Percentiles rank a stretch among this genome's conserved stretches.
Conservation (phyloP, 2,329 filamentous ascomycete genomes). For the Scytalidium lignicola region DNA sequence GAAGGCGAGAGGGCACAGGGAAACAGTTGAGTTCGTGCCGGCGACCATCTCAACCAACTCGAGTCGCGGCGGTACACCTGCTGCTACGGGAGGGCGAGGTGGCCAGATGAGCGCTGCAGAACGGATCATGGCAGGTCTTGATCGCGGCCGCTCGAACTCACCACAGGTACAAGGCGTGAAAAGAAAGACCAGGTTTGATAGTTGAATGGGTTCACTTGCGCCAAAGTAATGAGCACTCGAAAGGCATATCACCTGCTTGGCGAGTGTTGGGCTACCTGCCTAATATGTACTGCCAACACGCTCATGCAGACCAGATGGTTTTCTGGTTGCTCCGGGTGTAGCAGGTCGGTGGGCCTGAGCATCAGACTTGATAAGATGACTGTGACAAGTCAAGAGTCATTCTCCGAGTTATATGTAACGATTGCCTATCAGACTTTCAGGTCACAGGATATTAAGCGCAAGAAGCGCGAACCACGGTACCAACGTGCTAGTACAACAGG, state of each 20-base stretch:
- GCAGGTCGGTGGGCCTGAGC: background rate
- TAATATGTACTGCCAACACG: too few species aligned
- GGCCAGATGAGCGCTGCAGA: slow-evolving; percentile 27
- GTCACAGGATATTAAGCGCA: background rate
- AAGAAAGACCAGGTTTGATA: slow-evolving; percentile 29
- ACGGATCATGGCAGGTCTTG: slow-evolving; percentile 29
- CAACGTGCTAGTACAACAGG: background rate
- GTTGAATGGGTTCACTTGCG: slow-evolving; percentile 12
- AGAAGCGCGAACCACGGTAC: background rate
- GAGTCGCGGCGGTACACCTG: slow-evolving; percentile 19
- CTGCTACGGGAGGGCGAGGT: slow-evolving; percentile 7
- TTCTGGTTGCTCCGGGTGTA: background rate
- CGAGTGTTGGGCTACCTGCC: background rate
- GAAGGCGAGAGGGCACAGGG: slow-evolving; percentile 23
- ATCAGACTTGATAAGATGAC: background rate
- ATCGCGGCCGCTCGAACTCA: slow-evolving; percentile 24
- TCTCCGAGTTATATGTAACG: too few species aligned
- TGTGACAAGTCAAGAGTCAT: background rate
- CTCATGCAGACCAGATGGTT: background rate
- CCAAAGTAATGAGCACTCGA: background rate
- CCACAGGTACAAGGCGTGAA: slow-evolving; percentile 26
- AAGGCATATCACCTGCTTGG: background rate
- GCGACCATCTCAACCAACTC: slow-evolving; percentile 17
- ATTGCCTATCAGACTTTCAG: too few species aligned
- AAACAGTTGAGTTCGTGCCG: slow-evolving; percentile 27